phyloP scores from a whole-genome alignment of 2,329 filamentous ascomycete species.

The Simplicillium aogashimaense region DNA sequence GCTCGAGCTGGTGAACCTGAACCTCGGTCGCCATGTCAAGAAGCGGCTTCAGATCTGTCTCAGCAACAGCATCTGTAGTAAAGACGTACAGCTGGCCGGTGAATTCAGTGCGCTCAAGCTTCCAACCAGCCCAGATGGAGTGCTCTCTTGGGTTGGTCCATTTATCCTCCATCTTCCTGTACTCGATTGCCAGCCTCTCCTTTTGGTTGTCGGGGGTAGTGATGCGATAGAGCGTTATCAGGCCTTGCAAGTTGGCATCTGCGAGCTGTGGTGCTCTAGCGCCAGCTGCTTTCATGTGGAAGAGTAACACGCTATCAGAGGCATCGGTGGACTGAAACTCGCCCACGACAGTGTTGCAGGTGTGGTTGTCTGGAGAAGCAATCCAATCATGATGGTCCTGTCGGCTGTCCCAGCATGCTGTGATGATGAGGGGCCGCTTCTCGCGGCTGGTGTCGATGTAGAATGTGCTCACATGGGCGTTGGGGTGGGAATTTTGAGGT shows the following conservation, averaged over 20 bases:
- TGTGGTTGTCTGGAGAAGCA: slow-evolving; percentile 25
- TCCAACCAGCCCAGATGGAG: slow-evolving; percentile 29
- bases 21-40: slow-evolving; percentile 2
- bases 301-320: slow-evolving; percentile 22
- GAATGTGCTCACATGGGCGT: slow-evolving; percentile 22
- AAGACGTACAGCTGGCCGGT: slow-evolving; percentile 29
- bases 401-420: slow-evolving; percentile 32
- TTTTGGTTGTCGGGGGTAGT: slow-evolving; percentile 19
- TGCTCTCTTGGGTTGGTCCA: slow-evolving; percentile 19
- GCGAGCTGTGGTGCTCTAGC: slow-evolving; percentile 12
- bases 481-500: slow-evolving; percentile 21
- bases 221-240: slow-evolving; percentile 25
- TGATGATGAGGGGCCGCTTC: slow-evolving; percentile 28
- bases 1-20: slow-evolving; percentile 10
- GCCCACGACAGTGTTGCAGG: slow-evolving; percentile 16
- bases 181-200: slow-evolving; percentile 21
- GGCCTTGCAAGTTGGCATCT: slow-evolving; percentile 13
- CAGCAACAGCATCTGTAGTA: slow-evolving; percentile 23
- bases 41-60: slow-evolving; percentile 19
- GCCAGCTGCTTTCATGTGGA: slow-evolving; percentile 28
- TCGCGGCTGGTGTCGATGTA: slow-evolving; percentile 23
- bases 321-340: slow-evolving; percentile 19
- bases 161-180: slow-evolving; percentile 19
- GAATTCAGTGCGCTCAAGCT: slow-evolving; percentile 25
- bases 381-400: slow-evolving; percentile 33